Conservation (phyloP, 306 rosid species). For the Fragaria iinumae region DNA sequence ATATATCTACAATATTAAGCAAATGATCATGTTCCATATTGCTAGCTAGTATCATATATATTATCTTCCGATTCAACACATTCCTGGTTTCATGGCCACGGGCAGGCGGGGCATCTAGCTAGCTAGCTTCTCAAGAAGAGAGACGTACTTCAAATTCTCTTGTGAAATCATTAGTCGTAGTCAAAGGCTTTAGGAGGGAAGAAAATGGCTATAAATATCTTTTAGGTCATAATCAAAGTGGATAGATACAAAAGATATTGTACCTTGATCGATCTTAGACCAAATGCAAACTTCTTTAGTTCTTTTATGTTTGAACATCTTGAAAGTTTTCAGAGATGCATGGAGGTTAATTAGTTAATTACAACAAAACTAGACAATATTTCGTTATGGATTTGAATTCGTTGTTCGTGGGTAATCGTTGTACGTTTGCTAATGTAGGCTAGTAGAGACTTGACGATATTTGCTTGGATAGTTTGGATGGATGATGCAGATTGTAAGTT, state of each 20-base stretch:
- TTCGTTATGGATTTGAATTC: no score
- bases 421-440: no score
- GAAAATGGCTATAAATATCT: no score
- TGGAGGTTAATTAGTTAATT: not conserved
- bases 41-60: not conserved
- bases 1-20: not conserved
- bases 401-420: not conserved
- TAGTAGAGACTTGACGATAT: no score
- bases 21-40: not conserved
- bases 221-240: not conserved
- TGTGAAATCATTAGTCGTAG: not conserved
- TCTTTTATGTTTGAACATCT: not conserved
- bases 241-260: no score
- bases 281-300: not conserved
- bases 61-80: not conserved
- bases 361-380: no score
- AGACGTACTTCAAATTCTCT: not conserved
- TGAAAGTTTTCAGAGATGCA: not conserved
- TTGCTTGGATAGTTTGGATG: no score
- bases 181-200: not conserved
- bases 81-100: conserved; percentile 13
- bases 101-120: not conserved
- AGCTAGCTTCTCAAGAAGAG: not conserved
- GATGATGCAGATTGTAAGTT: not conserved
- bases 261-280: not conserved